Conservation (phyloP, 1,284 basidiomycete genomes). For the Apiotrichum gamsii region DNA sequence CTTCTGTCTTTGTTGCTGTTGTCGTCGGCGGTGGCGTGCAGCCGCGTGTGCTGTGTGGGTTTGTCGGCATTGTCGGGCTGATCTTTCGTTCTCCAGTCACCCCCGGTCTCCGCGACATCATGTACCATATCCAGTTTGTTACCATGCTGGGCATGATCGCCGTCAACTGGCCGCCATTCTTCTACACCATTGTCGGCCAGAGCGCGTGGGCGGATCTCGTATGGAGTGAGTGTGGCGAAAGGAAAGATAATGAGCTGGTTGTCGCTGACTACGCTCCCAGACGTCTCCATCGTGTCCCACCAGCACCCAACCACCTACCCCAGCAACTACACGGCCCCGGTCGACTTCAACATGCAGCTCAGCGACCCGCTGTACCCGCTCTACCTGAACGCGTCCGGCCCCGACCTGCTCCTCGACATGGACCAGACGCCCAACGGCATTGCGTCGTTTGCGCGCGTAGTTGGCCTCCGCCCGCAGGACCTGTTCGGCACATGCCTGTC, state of each 20-base stretch:
- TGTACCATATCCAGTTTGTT: constrained; percentile 80
- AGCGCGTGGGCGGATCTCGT: constrained; percentile 80
- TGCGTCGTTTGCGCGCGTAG: constrained; percentile 66
- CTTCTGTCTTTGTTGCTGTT: neutral
- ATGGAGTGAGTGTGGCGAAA: constrained; percentile 63
- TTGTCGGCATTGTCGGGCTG: too few relatives aligned
- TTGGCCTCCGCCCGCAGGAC: constrained; percentile 74
- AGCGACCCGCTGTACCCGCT: constrained; percentile 64
- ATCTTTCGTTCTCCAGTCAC: constrained; percentile 57
- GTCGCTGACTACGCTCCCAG: constrained; percentile 47
- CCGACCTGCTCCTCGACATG: constrained; percentile 47
- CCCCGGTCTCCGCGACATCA: constrained; percentile 83
- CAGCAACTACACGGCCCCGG: constrained; percentile 56
- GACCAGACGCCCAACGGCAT: constrained; percentile 54
- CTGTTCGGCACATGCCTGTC: constrained; percentile 77
- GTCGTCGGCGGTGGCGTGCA: neutral
- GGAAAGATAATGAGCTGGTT: neutral
- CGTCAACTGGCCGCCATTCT: constrained; percentile 86
- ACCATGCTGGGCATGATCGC: constrained; percentile 78
- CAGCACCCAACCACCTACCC: constrained; percentile 60
- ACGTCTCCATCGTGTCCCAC: constrained; percentile 60
- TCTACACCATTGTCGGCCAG: constrained; percentile 78
- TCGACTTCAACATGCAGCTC: constrained; percentile 64
- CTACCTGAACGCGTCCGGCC: constrained; percentile 61
- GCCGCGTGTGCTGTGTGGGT: too few relatives aligned